Evolutionary conservation across 2,329 filamentous ascomycete species (phyloP), one percentile per base, ranked within the genome.

Genomic region (Neofusicoccum sp.): DNA sequence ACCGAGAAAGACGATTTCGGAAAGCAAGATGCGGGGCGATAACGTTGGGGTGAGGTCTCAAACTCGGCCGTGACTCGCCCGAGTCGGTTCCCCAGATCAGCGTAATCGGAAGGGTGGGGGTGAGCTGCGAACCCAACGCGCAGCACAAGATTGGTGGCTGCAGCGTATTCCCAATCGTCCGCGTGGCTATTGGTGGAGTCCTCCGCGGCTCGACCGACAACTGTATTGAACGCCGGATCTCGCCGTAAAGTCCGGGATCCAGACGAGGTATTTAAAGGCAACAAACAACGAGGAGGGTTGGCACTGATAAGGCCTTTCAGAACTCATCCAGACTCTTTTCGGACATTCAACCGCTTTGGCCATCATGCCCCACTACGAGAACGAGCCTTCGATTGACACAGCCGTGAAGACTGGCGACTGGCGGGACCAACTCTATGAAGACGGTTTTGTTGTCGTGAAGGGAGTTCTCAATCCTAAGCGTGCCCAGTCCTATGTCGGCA

Each of bases 371-470:
- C 58, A 63, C 31, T 67, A 67, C 63, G 63, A 62, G 22, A 58
- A 37, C 37, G 63, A 67, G 47, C 65, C 66, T 12, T 54, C 48
- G 11, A 64, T 66, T 44, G 64, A 68, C 50, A 65, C 64, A 7
- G 62, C 49, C n/a, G 43, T 61, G 34, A 47, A 41, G 7, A 61
- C 62, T 41, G 70, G 70, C 41, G 71, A 73, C 65, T 74, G 71
- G 72, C 66, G 71, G 6, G 72, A 73, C 49, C 68, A 72, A 6
- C 68, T 74, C 45, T 68, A 69, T 54, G 64, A 67, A 31, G 67
- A 74, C 34, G 71, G 73, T 11, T 73, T 68, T 52, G 70, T 69
- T 7, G 67, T 74, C 1, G 64, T 75, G 29, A 73, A 72, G 63
- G 67, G 64, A 33, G 69, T 71, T 65, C 6, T 60, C 33, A 37